Conservation (phyloP, 176 grass and related monocot species). For the Aegilops bicornis region DNA sequence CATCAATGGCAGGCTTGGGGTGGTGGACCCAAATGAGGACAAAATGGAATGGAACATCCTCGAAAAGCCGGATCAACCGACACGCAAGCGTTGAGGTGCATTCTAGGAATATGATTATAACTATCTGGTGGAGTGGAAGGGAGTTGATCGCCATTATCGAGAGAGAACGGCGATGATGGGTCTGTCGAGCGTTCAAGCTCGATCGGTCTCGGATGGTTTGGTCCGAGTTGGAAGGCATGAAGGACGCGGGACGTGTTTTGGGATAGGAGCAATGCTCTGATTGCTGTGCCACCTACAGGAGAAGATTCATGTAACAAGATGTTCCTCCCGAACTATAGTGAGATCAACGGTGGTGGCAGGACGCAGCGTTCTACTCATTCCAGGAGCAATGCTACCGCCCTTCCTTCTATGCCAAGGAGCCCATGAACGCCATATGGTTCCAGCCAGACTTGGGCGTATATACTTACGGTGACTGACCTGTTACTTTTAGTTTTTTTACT, state of each 20-base stretch:
- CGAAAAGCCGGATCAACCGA: neutral
- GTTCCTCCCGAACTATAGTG: neutral
- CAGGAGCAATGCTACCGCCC: neutral
- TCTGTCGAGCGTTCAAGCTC: neutral
- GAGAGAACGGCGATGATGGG: neutral
- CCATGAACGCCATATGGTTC: neutral
- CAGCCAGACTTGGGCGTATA: neutral
- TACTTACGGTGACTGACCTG: neutral
- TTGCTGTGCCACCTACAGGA: neutral
- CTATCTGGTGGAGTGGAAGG: slow-evolving; percentile 28
- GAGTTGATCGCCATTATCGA: slow-evolving; percentile 18
- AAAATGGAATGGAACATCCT: slow-evolving; percentile 12
- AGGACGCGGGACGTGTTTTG: neutral
- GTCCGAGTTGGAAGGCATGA: neutral
- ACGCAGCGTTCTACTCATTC: neutral
- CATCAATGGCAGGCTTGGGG: slow-evolving; percentile 5
- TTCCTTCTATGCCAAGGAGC: neutral
- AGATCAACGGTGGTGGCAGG: neutral
- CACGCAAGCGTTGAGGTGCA: neutral
- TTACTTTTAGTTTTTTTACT: neutral
- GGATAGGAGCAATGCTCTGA: neutral
- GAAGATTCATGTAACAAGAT: neutral
- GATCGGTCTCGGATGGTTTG: neutral
- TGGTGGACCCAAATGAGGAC: neutral
- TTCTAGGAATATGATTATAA: neutral